Evolutionary conservation across 2,329 filamentous ascomycete species (phyloP).

Genomic region (Ascochyta clinopodiicola): DNA sequence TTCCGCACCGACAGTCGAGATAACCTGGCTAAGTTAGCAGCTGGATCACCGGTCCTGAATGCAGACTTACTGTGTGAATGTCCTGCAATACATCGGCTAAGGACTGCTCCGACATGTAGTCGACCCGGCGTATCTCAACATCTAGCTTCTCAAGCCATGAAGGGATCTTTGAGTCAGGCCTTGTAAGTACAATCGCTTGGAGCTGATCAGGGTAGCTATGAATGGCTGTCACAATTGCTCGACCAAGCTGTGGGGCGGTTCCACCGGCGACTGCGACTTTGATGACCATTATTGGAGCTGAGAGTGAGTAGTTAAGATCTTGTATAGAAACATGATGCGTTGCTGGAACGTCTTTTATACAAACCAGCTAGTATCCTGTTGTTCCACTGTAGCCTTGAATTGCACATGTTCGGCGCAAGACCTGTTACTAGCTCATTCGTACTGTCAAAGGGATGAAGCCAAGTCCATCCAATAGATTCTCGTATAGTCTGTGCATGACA

Average conservation of each 20-base stretch:
- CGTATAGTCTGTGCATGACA: neutral
- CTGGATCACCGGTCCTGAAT: neutral
- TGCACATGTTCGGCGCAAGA: no score
- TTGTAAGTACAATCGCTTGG: slow-evolving; percentile 39
- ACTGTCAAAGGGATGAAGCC: neutral
- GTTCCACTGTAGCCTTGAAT: no score
- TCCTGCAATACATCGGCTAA: neutral
- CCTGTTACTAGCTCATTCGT: neutral
- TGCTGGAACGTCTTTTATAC: no score
- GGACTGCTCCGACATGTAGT: neutral
- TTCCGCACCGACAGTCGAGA: slow-evolving; percentile 24
- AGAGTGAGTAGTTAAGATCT: no score
- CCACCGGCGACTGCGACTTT: slow-evolving; percentile 36
- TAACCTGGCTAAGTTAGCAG: slow-evolving; percentile 18
- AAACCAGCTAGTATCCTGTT: no score
- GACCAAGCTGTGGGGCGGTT: slow-evolving; percentile 33
- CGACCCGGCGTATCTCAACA: neutral
- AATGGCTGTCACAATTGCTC: slow-evolving; percentile 33
- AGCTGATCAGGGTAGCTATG: slow-evolving; percentile 25
- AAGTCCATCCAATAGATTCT: neutral
- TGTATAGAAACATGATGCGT: neutral
- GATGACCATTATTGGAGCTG: slow-evolving; percentile 18
- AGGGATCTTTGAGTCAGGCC: slow-evolving; percentile 19
- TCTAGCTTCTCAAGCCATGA: slow-evolving; percentile 8
- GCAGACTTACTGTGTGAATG: neutral